These are phyloP conservation scores for Candida awuae DNA, from an alignment of 805 yeast species.

Conservation along the genomic window DNA sequence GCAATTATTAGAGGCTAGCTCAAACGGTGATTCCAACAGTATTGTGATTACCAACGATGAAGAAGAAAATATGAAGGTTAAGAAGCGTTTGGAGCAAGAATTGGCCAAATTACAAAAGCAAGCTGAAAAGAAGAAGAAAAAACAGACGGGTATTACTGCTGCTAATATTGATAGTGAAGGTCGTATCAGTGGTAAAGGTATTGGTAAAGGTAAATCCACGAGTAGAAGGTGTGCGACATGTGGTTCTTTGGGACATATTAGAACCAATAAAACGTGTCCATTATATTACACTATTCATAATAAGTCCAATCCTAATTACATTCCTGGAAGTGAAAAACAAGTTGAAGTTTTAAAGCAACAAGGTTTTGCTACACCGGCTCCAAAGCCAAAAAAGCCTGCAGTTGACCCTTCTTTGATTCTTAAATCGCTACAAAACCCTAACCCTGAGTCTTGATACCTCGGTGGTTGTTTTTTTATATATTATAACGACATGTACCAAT, in stretches of 20 bases:
- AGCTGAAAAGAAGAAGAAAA: conserved; percentile 41
- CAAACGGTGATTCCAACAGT: conserved; percentile 52
- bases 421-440: too few relatives aligned
- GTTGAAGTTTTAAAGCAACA: conserved; percentile 4
- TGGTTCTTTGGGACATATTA: conserved; percentile 91
- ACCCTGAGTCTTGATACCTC: too few relatives aligned
- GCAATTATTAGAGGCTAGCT: conserved; percentile 35
- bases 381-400: not conserved
- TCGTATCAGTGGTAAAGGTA: conserved; percentile 53
- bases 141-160: conserved; percentile 25
- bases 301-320: conserved; percentile 30
- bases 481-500: too few relatives aligned
- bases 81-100: conserved; percentile 72
- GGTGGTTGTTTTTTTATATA: too few relatives aligned
- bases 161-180: conserved; percentile 31
- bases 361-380: not conserved
- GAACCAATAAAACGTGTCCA: conserved; percentile 89
- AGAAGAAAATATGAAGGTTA: conserved; percentile 70
- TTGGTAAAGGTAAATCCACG: conserved; percentile 63
- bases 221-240: conserved; percentile 88
- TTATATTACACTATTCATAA: conserved; percentile 48
- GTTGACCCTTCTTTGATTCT: too few relatives aligned
- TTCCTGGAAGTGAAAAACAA: conserved; percentile 26
- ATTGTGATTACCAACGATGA: conserved; percentile 73
- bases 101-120: conserved; percentile 76